These are phyloP conservation scores for Crithidia thermophila DNA, from an alignment of 208 protist species.

Conservation along the genomic window DNA sequence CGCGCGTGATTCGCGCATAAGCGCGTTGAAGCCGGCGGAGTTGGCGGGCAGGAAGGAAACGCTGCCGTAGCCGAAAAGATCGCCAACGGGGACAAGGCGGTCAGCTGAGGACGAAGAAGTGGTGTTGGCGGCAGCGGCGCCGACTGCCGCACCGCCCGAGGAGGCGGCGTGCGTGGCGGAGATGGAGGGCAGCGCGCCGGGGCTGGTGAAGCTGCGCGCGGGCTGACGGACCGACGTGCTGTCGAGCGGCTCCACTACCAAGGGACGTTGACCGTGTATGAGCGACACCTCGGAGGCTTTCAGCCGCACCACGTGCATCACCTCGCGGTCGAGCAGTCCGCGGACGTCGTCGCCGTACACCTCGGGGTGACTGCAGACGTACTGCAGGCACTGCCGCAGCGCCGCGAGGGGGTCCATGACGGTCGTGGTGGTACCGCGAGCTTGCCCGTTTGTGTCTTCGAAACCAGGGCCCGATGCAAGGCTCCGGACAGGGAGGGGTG, in stretches of 20 bases:
- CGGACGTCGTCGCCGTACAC: slow-evolving; percentile 76
- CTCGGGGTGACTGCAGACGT: slow-evolving; percentile 79
- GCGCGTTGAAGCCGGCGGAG: slow-evolving; percentile 41
- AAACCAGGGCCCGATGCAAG: not conserved
- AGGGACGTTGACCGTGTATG: slow-evolving; percentile 24
- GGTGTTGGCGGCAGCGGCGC: not conserved
- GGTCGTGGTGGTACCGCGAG: not conserved
- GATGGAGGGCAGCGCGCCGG: slow-evolving; percentile 5
- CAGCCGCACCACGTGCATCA: slow-evolving; percentile 80
- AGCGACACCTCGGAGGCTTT: slow-evolving; percentile 75
- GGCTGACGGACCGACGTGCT: slow-evolving; percentile 12
- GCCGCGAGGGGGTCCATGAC: slow-evolving; percentile 80
- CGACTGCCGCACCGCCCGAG: not conserved
- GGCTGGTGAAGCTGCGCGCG: not conserved
- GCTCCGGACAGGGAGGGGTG: slow-evolving; percentile 3
- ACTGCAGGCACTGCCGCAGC: slow-evolving; percentile 76
- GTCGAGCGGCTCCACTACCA: slow-evolving; percentile 17
- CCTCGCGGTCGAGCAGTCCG: slow-evolving; percentile 67
- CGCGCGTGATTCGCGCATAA: slow-evolving; percentile 22
- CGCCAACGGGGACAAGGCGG: not conserved
- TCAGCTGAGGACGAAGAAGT: not conserved
- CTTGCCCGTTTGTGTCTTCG: not conserved
- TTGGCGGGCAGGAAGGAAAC: slow-evolving; percentile 41
- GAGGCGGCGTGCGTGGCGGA: not conserved
- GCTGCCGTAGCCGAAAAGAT: slow-evolving; percentile 44